Percentiles rank a stretch among this genome's conserved stretches.
Evolutionary conservation across 1,139 yeast genomes (phyloP).

Genomic region (Blastobotrys proliferans): DNA sequence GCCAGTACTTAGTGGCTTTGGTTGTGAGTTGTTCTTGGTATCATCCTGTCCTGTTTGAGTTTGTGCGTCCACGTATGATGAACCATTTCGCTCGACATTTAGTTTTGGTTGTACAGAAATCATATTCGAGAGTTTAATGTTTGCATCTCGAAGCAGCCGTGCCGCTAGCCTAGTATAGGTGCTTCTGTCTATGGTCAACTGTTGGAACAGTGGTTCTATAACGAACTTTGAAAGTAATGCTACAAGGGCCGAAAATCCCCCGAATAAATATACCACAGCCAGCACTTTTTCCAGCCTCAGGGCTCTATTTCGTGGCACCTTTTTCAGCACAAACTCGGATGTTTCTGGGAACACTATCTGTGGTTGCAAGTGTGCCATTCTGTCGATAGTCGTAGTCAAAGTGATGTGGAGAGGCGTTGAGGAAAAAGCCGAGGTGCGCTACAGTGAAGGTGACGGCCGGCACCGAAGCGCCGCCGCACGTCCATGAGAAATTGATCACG

Average conservation of each 20-base stretch:
- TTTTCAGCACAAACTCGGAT: slow-evolving; percentile 18
- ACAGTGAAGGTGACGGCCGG: no score
- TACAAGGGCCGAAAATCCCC: slow-evolving; percentile 33
- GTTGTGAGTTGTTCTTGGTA: neutral
- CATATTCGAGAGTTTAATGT: slow-evolving; percentile 21
- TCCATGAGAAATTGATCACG: no score
- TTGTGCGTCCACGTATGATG: slow-evolving; percentile 29
- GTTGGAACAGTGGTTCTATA: slow-evolving; percentile 33
- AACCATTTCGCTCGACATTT: slow-evolving; percentile 19
- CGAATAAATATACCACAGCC: slow-evolving; percentile 33
- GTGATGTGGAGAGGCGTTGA: slow-evolving; percentile 4
- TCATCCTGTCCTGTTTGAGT: slow-evolving; percentile 32
- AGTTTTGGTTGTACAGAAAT: slow-evolving; percentile 26
- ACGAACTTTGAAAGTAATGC: slow-evolving; percentile 34
- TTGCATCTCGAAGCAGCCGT: slow-evolving; percentile 21
- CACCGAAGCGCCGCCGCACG: no score
- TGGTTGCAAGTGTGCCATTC: no score
- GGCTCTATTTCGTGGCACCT: slow-evolving; percentile 16
- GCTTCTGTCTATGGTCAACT: slow-evolving; percentile 34
- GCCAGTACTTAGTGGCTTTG: neutral
- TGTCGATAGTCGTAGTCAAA: no score
- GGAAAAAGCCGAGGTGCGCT: no score
- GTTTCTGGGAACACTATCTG: slow-evolving; percentile 26
- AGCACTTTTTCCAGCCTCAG: slow-evolving; percentile 28
- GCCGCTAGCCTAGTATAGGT: slow-evolving; percentile 29